A percentile compares a stretch with the other conserved stretches of the same genome.
Conservation (phyloP, 129 eudicot genomes). For the Helianthus tuberosus region DNA sequence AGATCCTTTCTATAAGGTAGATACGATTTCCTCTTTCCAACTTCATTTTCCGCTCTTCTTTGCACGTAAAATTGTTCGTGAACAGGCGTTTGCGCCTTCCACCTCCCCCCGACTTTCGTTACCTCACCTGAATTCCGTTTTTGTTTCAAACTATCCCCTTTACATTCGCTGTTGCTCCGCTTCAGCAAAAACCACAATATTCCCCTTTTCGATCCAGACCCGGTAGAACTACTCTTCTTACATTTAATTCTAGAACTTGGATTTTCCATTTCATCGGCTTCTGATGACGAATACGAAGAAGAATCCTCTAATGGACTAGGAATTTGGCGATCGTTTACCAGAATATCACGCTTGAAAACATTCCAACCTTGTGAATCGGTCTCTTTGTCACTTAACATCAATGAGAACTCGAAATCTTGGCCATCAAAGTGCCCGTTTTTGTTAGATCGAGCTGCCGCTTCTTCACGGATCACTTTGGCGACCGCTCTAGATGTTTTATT, state of each 20-base stretch:
- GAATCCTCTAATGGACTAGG: conserved; percentile 35
- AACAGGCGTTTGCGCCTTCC: conserved; percentile 34
- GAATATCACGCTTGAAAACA: conserved; percentile 45
- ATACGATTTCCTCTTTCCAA: conserved; percentile 54
- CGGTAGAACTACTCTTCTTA: conserved; percentile 73
- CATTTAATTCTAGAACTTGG: conserved; percentile 42
- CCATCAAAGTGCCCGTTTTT: background rate
- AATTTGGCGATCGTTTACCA: background rate
- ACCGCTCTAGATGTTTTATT: conserved; percentile 41
- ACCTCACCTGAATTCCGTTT: conserved; percentile 21
- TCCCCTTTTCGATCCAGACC: conserved; percentile 66
- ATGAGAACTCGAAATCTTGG: conserved; percentile 54
- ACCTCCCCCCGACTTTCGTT: background rate
- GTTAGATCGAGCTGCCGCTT: background rate
- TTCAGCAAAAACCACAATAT: conserved; percentile 51
- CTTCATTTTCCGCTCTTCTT: conserved; percentile 55
- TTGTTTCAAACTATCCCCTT: conserved; percentile 28
- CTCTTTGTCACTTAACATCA: conserved; percentile 16
- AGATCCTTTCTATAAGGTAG: conserved; percentile 64
- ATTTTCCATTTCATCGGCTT: conserved; percentile 50
- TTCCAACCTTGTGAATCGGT: conserved; percentile 16
- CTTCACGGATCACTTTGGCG: conserved; percentile 34
- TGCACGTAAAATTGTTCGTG: conserved; percentile 49
- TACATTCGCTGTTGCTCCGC: conserved; percentile 70
- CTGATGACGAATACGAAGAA: conserved; percentile 35